A percentile compares a stretch with the other conserved stretches of the same genome.
phyloP scores from a whole-genome alignment of 2,329 filamentous ascomycete species.

The Dactylellina parvicollis region DNA sequence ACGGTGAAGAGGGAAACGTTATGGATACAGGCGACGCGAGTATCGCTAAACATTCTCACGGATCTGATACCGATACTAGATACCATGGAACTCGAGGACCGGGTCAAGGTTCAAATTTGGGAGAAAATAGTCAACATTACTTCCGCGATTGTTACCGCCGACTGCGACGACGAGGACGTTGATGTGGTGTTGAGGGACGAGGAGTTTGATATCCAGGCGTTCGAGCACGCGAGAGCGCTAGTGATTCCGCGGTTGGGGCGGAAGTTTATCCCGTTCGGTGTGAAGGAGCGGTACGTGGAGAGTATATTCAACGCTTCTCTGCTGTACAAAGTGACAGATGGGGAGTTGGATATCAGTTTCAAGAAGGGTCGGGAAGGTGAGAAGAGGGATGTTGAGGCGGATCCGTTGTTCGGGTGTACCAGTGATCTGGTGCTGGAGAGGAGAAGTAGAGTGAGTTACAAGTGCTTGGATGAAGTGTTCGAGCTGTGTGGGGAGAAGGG shows the following conservation, averaged over 20 bases:
- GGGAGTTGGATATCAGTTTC: conserved; percentile 51
- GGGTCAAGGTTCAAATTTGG: conserved; percentile 73
- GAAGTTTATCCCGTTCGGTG: conserved; percentile 71
- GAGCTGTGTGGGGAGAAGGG: conserved; percentile 50
- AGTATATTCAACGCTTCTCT: conserved; percentile 71
- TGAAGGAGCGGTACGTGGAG: conserved; percentile 75
- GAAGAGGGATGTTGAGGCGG: not conserved
- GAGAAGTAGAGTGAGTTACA: conserved; percentile 75
- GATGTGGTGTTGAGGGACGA: conserved; percentile 71
- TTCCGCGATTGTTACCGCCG: conserved; percentile 75
- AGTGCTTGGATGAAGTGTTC: conserved; percentile 82
- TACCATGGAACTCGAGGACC: conserved; percentile 62
- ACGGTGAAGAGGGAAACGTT: conserved; percentile 65
- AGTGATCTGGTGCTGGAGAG: conserved; percentile 56
- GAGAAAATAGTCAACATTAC: conserved; percentile 71
- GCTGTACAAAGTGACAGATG: conserved; percentile 55
- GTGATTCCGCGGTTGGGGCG: conserved; percentile 79
- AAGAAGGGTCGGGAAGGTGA: not conserved
- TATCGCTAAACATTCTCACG: conserved; percentile 74
- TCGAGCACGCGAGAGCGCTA: conserved; percentile 74
- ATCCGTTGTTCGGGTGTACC: conserved; percentile 54
- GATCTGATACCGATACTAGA: conserved; percentile 72
- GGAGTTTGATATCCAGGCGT: conserved; percentile 80
- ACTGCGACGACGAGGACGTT: conserved; percentile 66
- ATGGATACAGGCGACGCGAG: conserved; percentile 82